These are phyloP conservation scores for Eremochloa ophiuroides DNA, from an alignment of 176 grass and related monocot genomes.

Conservation along the genomic window DNA sequence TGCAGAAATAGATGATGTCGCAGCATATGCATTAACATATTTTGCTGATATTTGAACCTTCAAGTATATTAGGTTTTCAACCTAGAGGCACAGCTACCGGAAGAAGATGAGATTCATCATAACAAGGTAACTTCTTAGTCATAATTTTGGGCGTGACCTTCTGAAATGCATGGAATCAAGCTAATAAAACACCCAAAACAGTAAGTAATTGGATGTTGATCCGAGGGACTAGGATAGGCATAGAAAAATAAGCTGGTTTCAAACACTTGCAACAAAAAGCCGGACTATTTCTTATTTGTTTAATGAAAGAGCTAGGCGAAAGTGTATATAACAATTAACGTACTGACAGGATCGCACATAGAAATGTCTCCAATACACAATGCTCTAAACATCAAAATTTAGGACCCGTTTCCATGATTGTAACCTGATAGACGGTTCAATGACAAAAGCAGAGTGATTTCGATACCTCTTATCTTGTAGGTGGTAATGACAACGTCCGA, in stretches of 20 bases:
- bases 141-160: not conserved
- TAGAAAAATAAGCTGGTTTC: not conserved
- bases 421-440: not conserved
- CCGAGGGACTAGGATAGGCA: not conserved
- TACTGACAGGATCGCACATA: not conserved
- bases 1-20: not conserved
- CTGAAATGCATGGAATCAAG: not conserved
- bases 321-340: not conserved
- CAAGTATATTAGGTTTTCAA: not conserved
- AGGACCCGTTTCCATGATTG: not conserved
- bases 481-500: not conserved
- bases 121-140: not conserved
- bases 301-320: not conserved
- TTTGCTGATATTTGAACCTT: not conserved
- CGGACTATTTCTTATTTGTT: not conserved
- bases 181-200: not conserved
- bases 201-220: not conserved
- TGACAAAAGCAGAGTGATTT: not conserved
- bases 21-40: not conserved
- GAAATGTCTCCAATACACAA: not conserved
- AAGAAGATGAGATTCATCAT: not conserved
- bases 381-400: not conserved
- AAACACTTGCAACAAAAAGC: not conserved
- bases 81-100: not conserved
- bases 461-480: slow-evolving; percentile 32